phyloP scores from a whole-genome alignment of 371 early-diverging fungal genomes.

The Umbelopsis sp. region DNA sequence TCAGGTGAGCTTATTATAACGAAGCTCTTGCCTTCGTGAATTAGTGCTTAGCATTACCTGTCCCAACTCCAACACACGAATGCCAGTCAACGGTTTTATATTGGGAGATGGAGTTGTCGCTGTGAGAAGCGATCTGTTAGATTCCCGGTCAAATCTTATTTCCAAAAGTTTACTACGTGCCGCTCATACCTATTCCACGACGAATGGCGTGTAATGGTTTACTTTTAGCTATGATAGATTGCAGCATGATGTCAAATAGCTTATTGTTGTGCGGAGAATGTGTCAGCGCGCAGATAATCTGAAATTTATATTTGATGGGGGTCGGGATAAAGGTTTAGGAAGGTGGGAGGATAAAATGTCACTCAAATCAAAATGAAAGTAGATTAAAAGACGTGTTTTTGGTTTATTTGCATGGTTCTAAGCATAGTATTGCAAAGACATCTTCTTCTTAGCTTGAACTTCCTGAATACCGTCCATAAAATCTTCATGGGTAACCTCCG shows the following conservation, averaged over 20 bases:
- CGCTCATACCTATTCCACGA: neutral
- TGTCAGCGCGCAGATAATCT: neutral
- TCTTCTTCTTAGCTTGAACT: conserved; percentile 99
- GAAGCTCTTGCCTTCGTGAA: neutral
- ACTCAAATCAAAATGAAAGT: neutral
- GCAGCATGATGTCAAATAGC: neutral
- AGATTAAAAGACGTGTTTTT: neutral
- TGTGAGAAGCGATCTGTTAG: neutral
- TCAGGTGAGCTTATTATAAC: neutral
- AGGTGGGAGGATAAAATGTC: neutral
- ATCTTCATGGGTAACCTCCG: conserved; percentile 96
- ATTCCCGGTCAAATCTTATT: neutral
- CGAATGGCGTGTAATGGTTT: neutral
- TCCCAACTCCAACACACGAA: conserved; percentile 54
- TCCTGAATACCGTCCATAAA: conserved; percentile 99
- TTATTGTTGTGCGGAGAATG: neutral
- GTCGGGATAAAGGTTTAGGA: conserved; percentile 3
- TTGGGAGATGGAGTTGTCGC: conserved; percentile 14
- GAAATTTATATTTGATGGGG: neutral
- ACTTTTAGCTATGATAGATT: neutral
- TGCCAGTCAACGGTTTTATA: conserved; percentile 47
- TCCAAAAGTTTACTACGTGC: neutral
- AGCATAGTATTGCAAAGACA: conserved; percentile 94
- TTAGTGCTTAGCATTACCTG: conserved; percentile 31
- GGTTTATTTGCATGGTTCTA: conserved; percentile 38